Evolutionary conservation across 2,329 filamentous ascomycete genomes (phyloP).

Genomic region (Cercospora sesami): DNA sequence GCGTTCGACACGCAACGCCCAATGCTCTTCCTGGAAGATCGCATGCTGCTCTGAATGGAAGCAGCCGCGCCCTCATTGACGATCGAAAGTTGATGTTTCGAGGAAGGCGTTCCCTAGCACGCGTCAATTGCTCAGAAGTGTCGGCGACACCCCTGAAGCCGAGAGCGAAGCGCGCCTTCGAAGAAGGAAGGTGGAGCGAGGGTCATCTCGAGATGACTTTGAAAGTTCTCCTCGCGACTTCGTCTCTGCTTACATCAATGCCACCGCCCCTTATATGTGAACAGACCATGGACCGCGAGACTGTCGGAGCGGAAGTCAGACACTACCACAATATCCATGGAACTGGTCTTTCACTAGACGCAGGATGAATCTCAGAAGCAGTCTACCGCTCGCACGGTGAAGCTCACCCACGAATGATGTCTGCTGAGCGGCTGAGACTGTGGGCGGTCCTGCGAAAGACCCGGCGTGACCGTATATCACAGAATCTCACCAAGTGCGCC

Average conservation of each 20-base stretch:
- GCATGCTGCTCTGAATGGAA: constrained; percentile 6
- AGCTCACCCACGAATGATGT: not conserved
- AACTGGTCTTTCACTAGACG: not conserved
- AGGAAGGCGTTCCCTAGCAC: not conserved
- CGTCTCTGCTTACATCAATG: not conserved
- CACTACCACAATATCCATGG: not conserved
- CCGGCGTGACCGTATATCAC: not conserved
- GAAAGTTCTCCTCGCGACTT: not conserved
- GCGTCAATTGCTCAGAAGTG: not conserved
- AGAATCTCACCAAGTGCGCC: not conserved
- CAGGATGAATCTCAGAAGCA: not conserved
- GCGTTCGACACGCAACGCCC: not conserved
- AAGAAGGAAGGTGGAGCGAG: not conserved
- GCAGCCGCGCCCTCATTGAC: constrained; percentile 4
- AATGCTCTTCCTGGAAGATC: not conserved
- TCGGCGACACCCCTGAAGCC: not conserved
- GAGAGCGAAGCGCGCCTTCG: not conserved
- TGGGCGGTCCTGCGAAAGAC: not conserved
- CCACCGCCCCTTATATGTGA: not conserved
- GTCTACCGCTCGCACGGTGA: not conserved
- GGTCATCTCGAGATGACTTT: not conserved
- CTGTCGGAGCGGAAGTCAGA: not conserved
- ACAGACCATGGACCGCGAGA: not conserved
- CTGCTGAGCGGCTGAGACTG: not conserved
- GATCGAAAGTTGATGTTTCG: not conserved